Conservation (phyloP, 2,329 filamentous ascomycete genomes). For the Arthrobotrys musiformis region DNA sequence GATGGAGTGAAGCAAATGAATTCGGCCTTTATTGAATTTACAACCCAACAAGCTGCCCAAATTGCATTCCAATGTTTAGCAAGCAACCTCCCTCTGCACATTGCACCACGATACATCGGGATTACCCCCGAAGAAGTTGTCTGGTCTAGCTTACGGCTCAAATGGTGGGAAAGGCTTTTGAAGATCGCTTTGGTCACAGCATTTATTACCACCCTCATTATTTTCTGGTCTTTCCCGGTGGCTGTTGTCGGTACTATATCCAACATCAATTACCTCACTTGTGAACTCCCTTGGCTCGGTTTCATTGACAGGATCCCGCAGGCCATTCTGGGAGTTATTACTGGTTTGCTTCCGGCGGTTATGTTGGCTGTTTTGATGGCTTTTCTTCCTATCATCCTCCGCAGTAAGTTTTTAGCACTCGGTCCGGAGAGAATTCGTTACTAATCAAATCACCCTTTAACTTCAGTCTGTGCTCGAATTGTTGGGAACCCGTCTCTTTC, state of each 20-base stretch:
- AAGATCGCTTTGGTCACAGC: constrained; percentile 75
- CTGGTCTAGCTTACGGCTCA: constrained; percentile 84
- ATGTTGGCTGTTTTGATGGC: constrained; percentile 85
- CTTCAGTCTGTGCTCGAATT: constrained; percentile 76
- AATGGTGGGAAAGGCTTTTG: constrained; percentile 85
- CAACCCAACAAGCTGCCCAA: constrained; percentile 83
- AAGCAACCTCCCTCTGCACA: constrained; percentile 86
- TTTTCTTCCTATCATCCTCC: constrained; percentile 82
- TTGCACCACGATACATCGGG: constrained; percentile 86
- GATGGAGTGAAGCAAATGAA: constrained; percentile 75
- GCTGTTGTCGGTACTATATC: constrained; percentile 85
- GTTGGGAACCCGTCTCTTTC: constrained; percentile 83
- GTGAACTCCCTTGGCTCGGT: constrained; percentile 73
- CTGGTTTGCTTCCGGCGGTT: constrained; percentile 83
- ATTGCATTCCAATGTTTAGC: constrained; percentile 85
- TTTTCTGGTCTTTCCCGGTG: constrained; percentile 86
- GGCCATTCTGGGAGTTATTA: constrained; percentile 81
- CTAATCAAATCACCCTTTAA: constrained; percentile 56
- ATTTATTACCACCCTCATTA: constrained; percentile 80
- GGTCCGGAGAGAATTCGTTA: neutral
- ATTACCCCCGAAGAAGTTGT: constrained; percentile 84
- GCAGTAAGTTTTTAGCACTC: constrained; percentile 67
- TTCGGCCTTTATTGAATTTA: constrained; percentile 91
- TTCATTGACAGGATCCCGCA: constrained; percentile 79
- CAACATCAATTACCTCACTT: constrained; percentile 77